Percentiles rank a stretch among this genome's conserved stretches.
Evolutionary conservation across 345 rosid genomes (phyloP).

Genomic region (Mercurialis annua): DNA sequence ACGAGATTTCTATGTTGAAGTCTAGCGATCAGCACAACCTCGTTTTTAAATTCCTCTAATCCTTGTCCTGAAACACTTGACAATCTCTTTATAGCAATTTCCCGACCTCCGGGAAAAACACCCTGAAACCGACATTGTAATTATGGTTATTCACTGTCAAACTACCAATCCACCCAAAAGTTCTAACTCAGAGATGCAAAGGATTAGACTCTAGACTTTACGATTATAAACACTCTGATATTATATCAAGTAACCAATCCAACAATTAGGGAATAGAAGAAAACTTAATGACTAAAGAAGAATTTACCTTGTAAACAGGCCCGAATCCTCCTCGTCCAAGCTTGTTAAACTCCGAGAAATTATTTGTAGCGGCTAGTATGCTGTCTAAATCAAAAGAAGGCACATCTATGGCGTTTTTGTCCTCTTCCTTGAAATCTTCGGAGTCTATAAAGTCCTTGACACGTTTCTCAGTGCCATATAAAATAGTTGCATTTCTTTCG

Average conservation of each 20-base stretch:
- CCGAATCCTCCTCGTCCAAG: slow-evolving; percentile 64
- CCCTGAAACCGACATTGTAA: too few species aligned
- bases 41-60: too few species aligned
- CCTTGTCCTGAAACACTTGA: slow-evolving; percentile 59
- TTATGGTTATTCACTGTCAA: too few species aligned
- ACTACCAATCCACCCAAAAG: too few species aligned
- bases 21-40: slow-evolving; percentile 47
- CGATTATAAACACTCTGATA: too few species aligned
- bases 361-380: slow-evolving; percentile 45
- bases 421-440: slow-evolving; percentile 27
- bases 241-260: slow-evolving; percentile 27
- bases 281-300: neutral
- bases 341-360: slow-evolving; percentile 43
- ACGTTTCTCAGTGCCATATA: slow-evolving; percentile 29
- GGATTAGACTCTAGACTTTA: too few species aligned
- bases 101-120: slow-evolving; percentile 47
- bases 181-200: too few species aligned
- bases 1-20: slow-evolving; percentile 63
- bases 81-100: slow-evolving; percentile 62
- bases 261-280: neutral
- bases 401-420: slow-evolving; percentile 40
- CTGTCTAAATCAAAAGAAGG: slow-evolving; percentile 38
- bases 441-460: slow-evolving; percentile 33
- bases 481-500: slow-evolving; percentile 10
- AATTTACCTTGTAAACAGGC: slow-evolving; percentile 52